Evolutionary conservation across 345 rosid species (phyloP).

Genomic region (Noccaea caerulescens): DNA sequence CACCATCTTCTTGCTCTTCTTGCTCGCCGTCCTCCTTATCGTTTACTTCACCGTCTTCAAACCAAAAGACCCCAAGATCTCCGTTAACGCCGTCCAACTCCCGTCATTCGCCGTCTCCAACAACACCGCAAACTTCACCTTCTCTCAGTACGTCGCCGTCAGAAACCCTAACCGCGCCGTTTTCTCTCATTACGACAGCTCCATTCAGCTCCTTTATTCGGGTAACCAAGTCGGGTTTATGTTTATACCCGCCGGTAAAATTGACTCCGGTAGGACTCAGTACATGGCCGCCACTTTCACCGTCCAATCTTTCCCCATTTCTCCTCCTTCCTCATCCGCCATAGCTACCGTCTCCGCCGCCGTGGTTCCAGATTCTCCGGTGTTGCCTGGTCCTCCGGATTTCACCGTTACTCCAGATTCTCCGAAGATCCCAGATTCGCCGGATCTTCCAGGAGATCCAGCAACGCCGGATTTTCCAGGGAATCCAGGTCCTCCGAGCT

Average conservation of each 20-base stretch:
- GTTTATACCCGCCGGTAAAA: constrained; percentile 97
- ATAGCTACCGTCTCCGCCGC: constrained; percentile 43
- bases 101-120: constrained; percentile 89
- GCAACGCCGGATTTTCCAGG: constrained; percentile 20
- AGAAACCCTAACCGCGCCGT: constrained; percentile 81
- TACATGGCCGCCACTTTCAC: constrained; percentile 96
- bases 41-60: constrained; percentile 95
- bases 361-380: constrained; percentile 41
- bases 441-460: constrained; percentile 32
- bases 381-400: constrained; percentile 29
- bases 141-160: constrained; percentile 88
- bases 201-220: constrained; percentile 85
- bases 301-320: constrained; percentile 79
- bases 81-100: constrained; percentile 84
- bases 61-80: constrained; percentile 86
- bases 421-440: constrained; percentile 33
- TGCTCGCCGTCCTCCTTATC: constrained; percentile 61
- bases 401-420: constrained; percentile 28
- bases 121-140: constrained; percentile 86
- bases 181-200: constrained; percentile 92
- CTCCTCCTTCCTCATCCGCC: constrained; percentile 42
- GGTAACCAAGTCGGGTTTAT: constrained; percentile 93
- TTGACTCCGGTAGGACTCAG: constrained; percentile 75
- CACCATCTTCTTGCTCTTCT: constrained; percentile 73
- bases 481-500: constrained; percentile 12